Evolutionary conservation across 768 basidiomycete species (phyloP).

Genomic region (Mycena belliarum): DNA sequence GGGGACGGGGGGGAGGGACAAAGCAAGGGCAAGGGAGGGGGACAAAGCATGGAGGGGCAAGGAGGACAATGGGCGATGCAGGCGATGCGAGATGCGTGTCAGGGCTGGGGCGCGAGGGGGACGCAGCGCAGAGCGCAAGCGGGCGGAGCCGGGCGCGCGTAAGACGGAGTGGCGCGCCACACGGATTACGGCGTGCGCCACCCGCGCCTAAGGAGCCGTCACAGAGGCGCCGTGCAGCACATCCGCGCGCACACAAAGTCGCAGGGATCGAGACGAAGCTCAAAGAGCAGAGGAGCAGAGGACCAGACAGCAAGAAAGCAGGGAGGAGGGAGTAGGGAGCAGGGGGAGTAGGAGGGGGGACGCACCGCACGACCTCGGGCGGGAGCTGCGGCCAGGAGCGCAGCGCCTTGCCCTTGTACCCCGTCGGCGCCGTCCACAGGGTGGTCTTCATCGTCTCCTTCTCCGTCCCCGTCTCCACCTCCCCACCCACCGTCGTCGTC

Average conservation of each 20-base stretch:
- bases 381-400: conserved; percentile 17
- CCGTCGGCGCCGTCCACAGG: neutral
- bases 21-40: neutral
- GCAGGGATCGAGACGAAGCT: too few relatives aligned
- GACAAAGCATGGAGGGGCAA: too few relatives aligned
- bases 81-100: too few relatives aligned
- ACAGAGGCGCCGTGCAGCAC: too few relatives aligned
- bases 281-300: too few relatives aligned
- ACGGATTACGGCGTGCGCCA: too few relatives aligned
- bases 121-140: neutral
- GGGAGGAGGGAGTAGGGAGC: neutral
- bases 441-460: neutral
- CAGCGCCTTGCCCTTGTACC: conserved; percentile 18
- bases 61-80: too few relatives aligned
- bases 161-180: neutral
- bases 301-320: too few relatives aligned
- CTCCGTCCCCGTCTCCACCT: neutral
- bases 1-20: neutral
- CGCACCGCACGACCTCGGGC: conserved; percentile 17
- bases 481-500: too few relatives aligned
- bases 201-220: too few relatives aligned
- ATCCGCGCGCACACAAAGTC: too few relatives aligned
- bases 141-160: neutral
- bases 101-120: too few relatives aligned
- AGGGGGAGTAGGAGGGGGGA: neutral